A percentile compares a stretch with the other conserved stretches of the same genome.
These are phyloP conservation scores for Paecilomyces dactylethromorphus DNA, from an alignment of 2,329 filamentous ascomycete species.

Conservation along the genomic window DNA sequence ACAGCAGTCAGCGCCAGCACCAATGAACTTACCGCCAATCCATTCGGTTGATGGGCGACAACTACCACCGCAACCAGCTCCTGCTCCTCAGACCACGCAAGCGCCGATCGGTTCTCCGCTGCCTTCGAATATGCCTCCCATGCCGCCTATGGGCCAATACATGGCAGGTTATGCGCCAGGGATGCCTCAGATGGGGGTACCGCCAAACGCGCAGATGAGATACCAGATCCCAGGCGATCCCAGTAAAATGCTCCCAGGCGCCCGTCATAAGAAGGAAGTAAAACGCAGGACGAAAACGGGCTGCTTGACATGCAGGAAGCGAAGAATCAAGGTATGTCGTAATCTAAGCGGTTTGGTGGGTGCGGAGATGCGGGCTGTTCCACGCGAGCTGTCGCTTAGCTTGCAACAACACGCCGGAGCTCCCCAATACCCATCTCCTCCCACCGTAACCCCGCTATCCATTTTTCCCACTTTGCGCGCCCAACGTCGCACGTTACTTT, in stretches of 20 bases:
- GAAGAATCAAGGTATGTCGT: slow-evolving; percentile 64
- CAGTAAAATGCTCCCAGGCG: slow-evolving; percentile 54
- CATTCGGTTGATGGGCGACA: slow-evolving; percentile 14
- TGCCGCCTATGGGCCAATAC: slow-evolving; percentile 51
- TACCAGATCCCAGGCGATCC: slow-evolving; percentile 44
- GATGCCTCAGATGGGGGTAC: slow-evolving; percentile 27
- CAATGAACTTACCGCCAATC: slow-evolving; percentile 12
- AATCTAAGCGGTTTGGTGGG: neutral
- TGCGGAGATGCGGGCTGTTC: slow-evolving; percentile 8
- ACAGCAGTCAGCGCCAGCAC: slow-evolving; percentile 11
- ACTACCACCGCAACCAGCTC: slow-evolving; percentile 16
- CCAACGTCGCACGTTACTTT: slow-evolving; percentile 7
- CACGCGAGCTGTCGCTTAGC: slow-evolving; percentile 16
- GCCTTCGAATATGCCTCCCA: slow-evolving; percentile 40
- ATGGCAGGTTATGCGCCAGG: slow-evolving; percentile 36
- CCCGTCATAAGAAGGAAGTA: slow-evolving; percentile 64
- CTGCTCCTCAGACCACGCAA: slow-evolving; percentile 15
- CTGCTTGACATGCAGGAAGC: slow-evolving; percentile 59
- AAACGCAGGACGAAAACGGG: slow-evolving; percentile 69
- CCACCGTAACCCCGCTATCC: slow-evolving; percentile 10
- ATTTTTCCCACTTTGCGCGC: slow-evolving; percentile 7
- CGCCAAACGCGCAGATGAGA: slow-evolving; percentile 43
- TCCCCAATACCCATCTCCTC: slow-evolving; percentile 15
- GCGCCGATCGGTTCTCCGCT: slow-evolving; percentile 47
- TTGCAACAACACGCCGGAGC: slow-evolving; percentile 8